Conservation (phyloP, 306 rosid species). For the Begonia masoniana region DNA sequence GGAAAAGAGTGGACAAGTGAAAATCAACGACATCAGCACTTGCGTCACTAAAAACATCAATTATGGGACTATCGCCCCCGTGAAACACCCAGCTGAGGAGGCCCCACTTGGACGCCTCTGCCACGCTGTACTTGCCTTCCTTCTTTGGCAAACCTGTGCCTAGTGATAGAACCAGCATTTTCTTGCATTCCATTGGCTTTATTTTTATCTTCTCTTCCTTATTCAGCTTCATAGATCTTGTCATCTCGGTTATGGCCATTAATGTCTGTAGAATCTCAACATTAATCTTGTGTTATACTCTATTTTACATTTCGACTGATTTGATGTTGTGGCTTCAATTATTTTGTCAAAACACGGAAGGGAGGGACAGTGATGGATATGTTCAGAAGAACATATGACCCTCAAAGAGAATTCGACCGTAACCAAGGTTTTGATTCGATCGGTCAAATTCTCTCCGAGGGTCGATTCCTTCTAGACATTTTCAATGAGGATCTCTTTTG, state of each 20-base stretch:
- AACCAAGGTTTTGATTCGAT: not conserved
- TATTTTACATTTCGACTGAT: not conserved
- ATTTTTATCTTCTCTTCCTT: not conserved
- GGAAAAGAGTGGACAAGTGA: constrained; percentile 27
- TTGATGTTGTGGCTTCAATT: too few species aligned
- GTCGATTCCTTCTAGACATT: too few species aligned
- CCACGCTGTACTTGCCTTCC: constrained; percentile 20
- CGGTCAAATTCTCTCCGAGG: not conserved
- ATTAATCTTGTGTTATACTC: not conserved
- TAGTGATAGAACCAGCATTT: constrained; percentile 24
- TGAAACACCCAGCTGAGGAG: constrained; percentile 17
- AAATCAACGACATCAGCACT: constrained; percentile 33
- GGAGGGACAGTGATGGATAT: not conserved
- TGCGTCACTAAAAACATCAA: constrained; percentile 20
- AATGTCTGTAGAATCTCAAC: constrained; percentile 13
- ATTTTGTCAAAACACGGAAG: too few species aligned
- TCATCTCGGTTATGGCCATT: constrained; percentile 23
- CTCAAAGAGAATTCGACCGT: not conserved
- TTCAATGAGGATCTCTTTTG: too few species aligned
- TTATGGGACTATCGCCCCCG: constrained; percentile 16
- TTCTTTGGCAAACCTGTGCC: constrained; percentile 26
- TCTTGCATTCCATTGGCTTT: constrained; percentile 17
- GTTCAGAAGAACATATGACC: not conserved
- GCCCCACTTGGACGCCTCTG: constrained; percentile 25
- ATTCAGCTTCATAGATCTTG: constrained; percentile 10